Evolutionary conservation across 345 rosid genomes (phyloP).

Genomic region (Erucastrum elatum): DNA sequence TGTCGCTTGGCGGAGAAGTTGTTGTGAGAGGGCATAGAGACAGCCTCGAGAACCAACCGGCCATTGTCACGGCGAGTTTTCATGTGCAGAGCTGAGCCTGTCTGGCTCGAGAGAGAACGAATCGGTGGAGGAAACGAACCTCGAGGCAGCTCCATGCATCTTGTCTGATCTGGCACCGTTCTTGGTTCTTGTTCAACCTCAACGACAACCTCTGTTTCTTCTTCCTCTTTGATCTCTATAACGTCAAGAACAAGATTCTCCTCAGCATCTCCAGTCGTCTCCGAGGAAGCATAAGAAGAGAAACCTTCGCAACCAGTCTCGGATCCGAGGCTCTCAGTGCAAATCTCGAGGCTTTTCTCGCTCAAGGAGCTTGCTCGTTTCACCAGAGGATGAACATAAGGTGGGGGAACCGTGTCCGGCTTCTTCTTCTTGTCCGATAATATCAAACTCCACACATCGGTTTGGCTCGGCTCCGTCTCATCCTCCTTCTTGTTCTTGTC

Average conservation of each 20-base stretch:
- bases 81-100: slow-evolving; percentile 62
- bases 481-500: slow-evolving; percentile 39
- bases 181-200: slow-evolving; percentile 28
- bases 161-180: slow-evolving; percentile 19
- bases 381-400: slow-evolving; percentile 74
- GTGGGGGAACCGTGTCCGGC: slow-evolving; percentile 43
- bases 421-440: slow-evolving; percentile 50
- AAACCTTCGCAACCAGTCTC: slow-evolving; percentile 92
- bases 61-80: slow-evolving; percentile 82
- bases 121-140: slow-evolving; percentile 81
- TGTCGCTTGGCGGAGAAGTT: slow-evolving; percentile 77
- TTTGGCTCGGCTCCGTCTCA: slow-evolving; percentile 37
- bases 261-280: slow-evolving; percentile 50
- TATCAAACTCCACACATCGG: slow-evolving; percentile 68
- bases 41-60: slow-evolving; percentile 84
- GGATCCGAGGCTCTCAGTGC: slow-evolving; percentile 99
- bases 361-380: slow-evolving; percentile 66
- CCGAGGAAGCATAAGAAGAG: slow-evolving; percentile 62
- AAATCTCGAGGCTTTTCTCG: slow-evolving; percentile 76
- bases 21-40: slow-evolving; percentile 66
- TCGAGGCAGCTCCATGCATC: slow-evolving; percentile 26
- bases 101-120: slow-evolving; percentile 54
- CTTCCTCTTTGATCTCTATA: slow-evolving; percentile 10
- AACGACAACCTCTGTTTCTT: slow-evolving; percentile 12
- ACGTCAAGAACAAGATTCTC: slow-evolving; percentile 6